phyloP scores from a whole-genome alignment of 768 basidiomycete genomes.

The Tricholoma flavovirens region DNA sequence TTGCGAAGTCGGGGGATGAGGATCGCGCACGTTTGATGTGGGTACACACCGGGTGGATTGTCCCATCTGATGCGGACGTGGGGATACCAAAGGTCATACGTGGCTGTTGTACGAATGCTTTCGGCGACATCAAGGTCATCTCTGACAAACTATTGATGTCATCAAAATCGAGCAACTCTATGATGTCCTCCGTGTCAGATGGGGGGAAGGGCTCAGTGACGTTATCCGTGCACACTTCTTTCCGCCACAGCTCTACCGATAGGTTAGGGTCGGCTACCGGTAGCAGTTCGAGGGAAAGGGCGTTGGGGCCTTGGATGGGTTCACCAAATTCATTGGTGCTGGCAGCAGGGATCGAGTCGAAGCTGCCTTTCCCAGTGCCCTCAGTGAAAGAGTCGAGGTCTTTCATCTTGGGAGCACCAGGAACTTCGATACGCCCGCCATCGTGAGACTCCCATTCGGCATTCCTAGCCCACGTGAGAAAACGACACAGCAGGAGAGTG shows the following conservation, averaged over 20 bases:
- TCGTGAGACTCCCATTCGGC: conserved; percentile 4
- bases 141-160: conserved; percentile 7
- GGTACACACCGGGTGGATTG: conserved; percentile 6
- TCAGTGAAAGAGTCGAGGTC: conserved; percentile 59
- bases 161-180: conserved; percentile 10
- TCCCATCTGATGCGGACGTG: conserved; percentile 6
- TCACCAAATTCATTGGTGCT: conserved; percentile 30
- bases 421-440: conserved; percentile 20
- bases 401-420: conserved; percentile 46
- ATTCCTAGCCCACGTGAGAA: conserved; percentile 6
- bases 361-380: conserved; percentile 47
- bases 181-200: conserved; percentile 10
- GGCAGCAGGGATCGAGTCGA: conserved; percentile 38
- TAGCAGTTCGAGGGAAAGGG: conserved; percentile 25
- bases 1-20: conserved; percentile 3
- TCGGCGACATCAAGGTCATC: conserved; percentile 7
- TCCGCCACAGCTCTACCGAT: conserved; percentile 41
- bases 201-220: conserved; percentile 9
- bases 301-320: conserved; percentile 28
- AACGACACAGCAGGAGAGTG: background rate
- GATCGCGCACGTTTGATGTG: conserved; percentile 18
- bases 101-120: conserved; percentile 2
- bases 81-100: conserved; percentile 8
- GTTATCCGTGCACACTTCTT: conserved; percentile 27
- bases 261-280: conserved; percentile 20